A percentile compares a stretch with the other conserved stretches of the same genome.
phyloP scores from a whole-genome alignment of 768 basidiomycete genomes.

The Suillus discolor region DNA sequence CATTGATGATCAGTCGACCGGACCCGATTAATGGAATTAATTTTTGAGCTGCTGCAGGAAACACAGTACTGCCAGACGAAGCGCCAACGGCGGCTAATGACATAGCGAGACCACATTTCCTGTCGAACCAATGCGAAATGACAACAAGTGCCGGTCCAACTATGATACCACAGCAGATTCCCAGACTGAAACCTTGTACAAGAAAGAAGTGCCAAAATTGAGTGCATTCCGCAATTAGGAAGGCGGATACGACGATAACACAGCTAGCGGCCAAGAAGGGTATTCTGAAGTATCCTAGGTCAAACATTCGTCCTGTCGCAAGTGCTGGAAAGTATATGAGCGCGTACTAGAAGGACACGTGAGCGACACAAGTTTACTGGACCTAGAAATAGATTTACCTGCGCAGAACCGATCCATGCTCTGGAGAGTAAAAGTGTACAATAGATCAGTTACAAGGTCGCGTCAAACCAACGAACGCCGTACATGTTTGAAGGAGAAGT shows the following conservation, averaged over 20 bases:
- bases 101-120: constrained; percentile 54
- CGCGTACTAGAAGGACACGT: constrained; percentile 48
- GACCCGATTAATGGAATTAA: constrained; percentile 60
- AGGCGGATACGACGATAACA: constrained; percentile 54
- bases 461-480: constrained; percentile 14
- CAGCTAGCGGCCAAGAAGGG: constrained; percentile 51
- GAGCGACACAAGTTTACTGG: constrained; percentile 1
- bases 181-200: constrained; percentile 69
- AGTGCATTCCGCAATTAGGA: constrained; percentile 72
- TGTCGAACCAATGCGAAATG: constrained; percentile 73
- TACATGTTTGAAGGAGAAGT: constrained; percentile 68
- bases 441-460: not conserved
- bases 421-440: constrained; percentile 36
- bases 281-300: constrained; percentile 64
- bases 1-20: constrained; percentile 18
- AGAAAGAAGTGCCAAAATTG: constrained; percentile 79
- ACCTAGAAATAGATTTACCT: constrained; percentile 40
- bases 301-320: constrained; percentile 69
- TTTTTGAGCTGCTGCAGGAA: constrained; percentile 62
- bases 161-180: constrained; percentile 62
- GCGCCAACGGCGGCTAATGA: constrained; percentile 67
- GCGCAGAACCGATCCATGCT: constrained; percentile 81
- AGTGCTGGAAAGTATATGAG: constrained; percentile 65
- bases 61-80: constrained; percentile 66
- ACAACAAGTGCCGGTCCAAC: constrained; percentile 64